These are phyloP conservation scores for Trametes sp. DNA, from an alignment of 1,284 basidiomycete genomes.

Conservation along the genomic window DNA sequence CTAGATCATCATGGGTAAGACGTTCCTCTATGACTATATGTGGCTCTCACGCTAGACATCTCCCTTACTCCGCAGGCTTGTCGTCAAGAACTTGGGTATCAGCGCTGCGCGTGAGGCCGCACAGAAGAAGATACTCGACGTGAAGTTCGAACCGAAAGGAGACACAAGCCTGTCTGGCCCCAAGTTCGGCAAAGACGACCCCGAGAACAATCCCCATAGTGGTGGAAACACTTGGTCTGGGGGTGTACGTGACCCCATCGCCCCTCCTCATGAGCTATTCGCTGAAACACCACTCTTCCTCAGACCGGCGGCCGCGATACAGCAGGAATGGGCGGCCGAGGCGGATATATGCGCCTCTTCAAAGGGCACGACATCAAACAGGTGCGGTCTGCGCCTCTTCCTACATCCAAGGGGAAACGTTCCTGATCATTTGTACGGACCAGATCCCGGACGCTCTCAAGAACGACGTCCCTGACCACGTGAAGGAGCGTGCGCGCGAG, in stretches of 20 bases:
- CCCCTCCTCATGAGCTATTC: background rate
- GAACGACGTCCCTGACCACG: slow-evolving; percentile 63
- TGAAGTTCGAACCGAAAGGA: slow-evolving; percentile 62
- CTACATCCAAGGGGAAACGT: background rate
- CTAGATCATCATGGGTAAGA: slow-evolving; percentile 63
- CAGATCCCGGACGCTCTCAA: slow-evolving; percentile 63
- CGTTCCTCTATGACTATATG: background rate
- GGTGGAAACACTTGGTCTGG: slow-evolving; percentile 71
- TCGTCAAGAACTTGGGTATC: slow-evolving; percentile 59
- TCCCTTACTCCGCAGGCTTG: slow-evolving; percentile 46
- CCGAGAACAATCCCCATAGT: slow-evolving; percentile 57
- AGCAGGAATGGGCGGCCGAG: slow-evolving; percentile 67
- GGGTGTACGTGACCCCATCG: slow-evolving; percentile 53
- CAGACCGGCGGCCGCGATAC: slow-evolving; percentile 74
- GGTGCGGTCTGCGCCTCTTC: slow-evolving; percentile 41
- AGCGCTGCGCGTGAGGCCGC: slow-evolving; percentile 60
- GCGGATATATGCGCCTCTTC: slow-evolving; percentile 71
- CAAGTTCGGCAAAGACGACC: slow-evolving; percentile 68
- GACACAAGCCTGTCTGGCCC: slow-evolving; percentile 55
- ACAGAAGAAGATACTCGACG: slow-evolving; percentile 58
- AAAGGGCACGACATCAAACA: slow-evolving; percentile 72
- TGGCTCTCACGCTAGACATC: background rate
- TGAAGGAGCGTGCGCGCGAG: slow-evolving; percentile 66
- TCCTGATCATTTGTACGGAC: background rate
- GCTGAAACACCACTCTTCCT: too few relatives aligned